Base-by-base conservation (phyloP, 2,329 filamentous ascomycete species). In the Madurella mycetomatis region DNA sequence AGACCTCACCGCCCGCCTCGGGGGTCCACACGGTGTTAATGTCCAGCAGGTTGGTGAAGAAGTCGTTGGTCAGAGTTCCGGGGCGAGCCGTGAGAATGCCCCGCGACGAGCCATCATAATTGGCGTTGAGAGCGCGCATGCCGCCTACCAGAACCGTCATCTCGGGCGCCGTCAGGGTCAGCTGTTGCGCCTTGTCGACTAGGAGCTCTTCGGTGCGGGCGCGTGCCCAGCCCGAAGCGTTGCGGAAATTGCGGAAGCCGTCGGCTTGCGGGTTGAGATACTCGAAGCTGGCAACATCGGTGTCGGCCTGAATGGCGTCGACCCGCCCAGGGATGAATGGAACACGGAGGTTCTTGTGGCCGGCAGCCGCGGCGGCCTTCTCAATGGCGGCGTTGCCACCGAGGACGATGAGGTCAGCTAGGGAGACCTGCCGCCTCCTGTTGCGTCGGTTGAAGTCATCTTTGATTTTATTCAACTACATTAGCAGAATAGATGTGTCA, bases 21-120 rank as follows among this genome's bases (percentile, higher is more conserved):
- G 79, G 64, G 72, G 82, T 83, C 88, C 88, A 91, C 18, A 72
- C 75, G 7, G 80, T 87, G 69, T 71, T 74, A 64, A 78, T 81
- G 65, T 90, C 86, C 19, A 92, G 80, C 1, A 92, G 76, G 73
- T 91, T 90, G 70, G 88, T 80, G 66, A 92, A 92, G 79, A 90
- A 92, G 73, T 91, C 88, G 71, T 88, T 90, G 66, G 83, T 88
- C 64, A 92, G 77, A 62, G 81, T 71, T 40, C 88, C 88, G 1
- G 86, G 84, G 8, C 75, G 76, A 62, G 78, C 76, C 53, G 88
- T 92, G 65, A 91, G 77, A 54, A 91, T 78, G 55, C 88, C 88
- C 54, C 81, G 70, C 19, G 74, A 67, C 0, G 86, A 89, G 42
- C 84, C 84, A 62, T 91, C 86, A 59, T 77, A 88, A 76, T 91